These are phyloP conservation scores for Quercus engelmannii DNA, from an alignment of 306 rosid genomes.

Conservation along the genomic window DNA sequence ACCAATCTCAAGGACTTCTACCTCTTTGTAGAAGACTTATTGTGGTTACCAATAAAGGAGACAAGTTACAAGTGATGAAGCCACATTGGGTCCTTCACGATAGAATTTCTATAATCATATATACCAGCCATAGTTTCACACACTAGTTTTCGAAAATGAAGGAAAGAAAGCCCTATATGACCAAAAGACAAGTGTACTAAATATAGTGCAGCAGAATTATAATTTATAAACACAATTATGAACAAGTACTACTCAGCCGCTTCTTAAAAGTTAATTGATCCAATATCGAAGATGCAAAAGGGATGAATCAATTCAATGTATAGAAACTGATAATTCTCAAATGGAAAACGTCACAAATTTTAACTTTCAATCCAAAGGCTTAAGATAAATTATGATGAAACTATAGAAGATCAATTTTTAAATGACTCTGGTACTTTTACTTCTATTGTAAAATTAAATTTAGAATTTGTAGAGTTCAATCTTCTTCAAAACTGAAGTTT, in stretches of 20 bases:
- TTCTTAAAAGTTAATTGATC: not conserved
- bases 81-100: not conserved
- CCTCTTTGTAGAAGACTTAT: not conserved
- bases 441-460: no score
- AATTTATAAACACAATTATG: not conserved
- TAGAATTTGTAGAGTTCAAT: no score
- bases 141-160: not conserved
- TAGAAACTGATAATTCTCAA: not conserved
- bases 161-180: not conserved
- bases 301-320: not conserved
- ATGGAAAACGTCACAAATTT: not conserved
- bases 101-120: not conserved
- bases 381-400: not conserved
- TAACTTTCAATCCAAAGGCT: not conserved
- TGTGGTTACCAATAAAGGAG: not conserved
- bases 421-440: no score
- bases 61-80: not conserved
- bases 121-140: not conserved
- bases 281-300: not conserved
- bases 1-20: not conserved
- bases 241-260: not conserved
- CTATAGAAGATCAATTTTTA: no score
- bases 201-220: not conserved
- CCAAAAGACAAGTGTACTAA: not conserved
- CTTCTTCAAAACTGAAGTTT: no score